Evolutionary conservation across 2,329 filamentous ascomycete genomes (phyloP), one percentile per base, ranked within the genome.

Genomic region (Claviceps sp.): DNA sequence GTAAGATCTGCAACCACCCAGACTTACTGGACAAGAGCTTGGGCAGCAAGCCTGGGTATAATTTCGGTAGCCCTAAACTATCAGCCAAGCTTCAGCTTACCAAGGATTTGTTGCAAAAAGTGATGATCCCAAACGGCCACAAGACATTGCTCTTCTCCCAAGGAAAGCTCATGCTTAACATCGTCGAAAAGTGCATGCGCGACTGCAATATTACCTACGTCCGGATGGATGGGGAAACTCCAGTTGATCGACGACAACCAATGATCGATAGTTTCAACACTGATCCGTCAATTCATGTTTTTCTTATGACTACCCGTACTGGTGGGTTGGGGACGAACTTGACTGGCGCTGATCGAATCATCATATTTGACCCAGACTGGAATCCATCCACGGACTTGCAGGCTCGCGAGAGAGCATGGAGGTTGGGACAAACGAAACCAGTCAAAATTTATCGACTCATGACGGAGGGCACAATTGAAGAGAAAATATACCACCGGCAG

Each of bases 351-450:
- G 88, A 95, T 64, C 82, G 93, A 38, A 91, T 98, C 57, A 95
- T 98, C 63, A 97, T 98, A 51, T 98, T 93, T 63, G 94, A 98
- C 62, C 94, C 93, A 0, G 93, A 98, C 64, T 98, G 93, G 93
- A 97, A 97, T 61, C 93, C 91, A 2, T 96, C 91, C 0, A 97
- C 91, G 0, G 93, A 98, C 63, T 76, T 96, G 26, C 93, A 98
- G 69, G 93, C 93, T 16, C 84, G 93, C 47, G 93, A 98, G 68
- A 81, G 93, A 61, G 93, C 94, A 5, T 98, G 93, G 93, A 82
- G 93, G 53, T 72, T 98, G 2, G 93, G 93, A 0, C 93, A 98
- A 70, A 96, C 94, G 67, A 84, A 86, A 51, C 89, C 95, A 47
- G 93, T 98, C 30, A 90, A 89, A 4, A 95, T 98, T 22, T 98